Evolutionary conservation across 768 basidiomycete genomes (phyloP).

Genomic region (Grammothele lineata): DNA sequence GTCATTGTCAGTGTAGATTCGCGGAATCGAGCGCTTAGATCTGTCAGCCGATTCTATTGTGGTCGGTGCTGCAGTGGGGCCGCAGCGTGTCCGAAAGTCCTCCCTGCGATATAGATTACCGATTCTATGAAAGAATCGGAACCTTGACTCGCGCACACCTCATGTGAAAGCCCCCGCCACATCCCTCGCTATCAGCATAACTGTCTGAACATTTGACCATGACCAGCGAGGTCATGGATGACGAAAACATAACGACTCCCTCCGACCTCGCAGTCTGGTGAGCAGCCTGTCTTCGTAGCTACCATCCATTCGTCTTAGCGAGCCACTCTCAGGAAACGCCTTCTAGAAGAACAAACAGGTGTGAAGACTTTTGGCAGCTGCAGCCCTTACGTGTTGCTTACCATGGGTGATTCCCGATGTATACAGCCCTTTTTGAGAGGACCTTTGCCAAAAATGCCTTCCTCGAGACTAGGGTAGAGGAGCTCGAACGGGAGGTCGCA

Average conservation of each 20-base stretch:
- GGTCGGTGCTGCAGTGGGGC: too few relatives aligned
- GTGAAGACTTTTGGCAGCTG: background rate
- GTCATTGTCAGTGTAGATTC: too few relatives aligned
- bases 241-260: conserved; percentile 9
- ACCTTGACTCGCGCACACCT: background rate
- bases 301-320: background rate
- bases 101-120: too few relatives aligned
- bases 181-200: background rate
- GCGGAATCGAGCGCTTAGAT: too few relatives aligned
- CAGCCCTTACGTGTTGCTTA: background rate
- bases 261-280: conserved; percentile 18
- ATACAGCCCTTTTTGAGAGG: conserved; percentile 28
- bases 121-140: too few relatives aligned
- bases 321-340: conserved; percentile 24
- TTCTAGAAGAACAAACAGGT: conserved; percentile 34
- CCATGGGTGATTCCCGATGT: background rate
- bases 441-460: conserved; percentile 29
- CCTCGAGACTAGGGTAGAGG: conserved; percentile 28
- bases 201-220: background rate
- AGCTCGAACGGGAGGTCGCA: conserved; percentile 35
- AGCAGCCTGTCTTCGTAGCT: background rate
- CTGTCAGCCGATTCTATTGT: too few relatives aligned
- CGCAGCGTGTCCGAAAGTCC: too few relatives aligned
- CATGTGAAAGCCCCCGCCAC: conserved; percentile 8
- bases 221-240: conserved; percentile 12